These are phyloP conservation scores for Yamadazyma philogaea DNA, from an alignment of 805 yeast species.

Conservation along the genomic window DNA sequence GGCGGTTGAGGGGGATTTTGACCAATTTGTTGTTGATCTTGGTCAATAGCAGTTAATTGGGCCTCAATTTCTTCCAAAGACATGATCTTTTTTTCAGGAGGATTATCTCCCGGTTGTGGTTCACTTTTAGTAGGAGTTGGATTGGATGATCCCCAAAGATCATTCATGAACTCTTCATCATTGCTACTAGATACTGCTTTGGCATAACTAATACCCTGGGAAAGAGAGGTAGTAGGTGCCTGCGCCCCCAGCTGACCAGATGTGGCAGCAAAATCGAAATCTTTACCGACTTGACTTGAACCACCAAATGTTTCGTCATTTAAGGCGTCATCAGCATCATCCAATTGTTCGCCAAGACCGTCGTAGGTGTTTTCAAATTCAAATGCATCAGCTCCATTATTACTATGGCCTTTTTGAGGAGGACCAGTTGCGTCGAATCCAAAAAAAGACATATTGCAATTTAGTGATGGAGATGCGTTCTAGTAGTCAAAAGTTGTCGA, in stretches of 20 bases:
- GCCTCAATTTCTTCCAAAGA: conserved; percentile 87
- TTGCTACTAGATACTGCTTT: conserved; percentile 35
- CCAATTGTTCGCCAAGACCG: conserved; percentile 65
- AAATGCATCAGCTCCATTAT: conserved; percentile 34
- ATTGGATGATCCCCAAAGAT: conserved; percentile 41
- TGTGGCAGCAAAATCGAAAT: conserved; percentile 58
- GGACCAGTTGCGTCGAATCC: conserved; percentile 56
- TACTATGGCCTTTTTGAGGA: conserved; percentile 16
- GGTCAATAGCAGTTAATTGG: conserved; percentile 52
- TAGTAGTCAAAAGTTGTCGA: conserved; percentile 6
- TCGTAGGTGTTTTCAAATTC: conserved; percentile 85
- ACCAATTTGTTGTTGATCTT: conserved; percentile 21
- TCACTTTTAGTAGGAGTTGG: conserved; percentile 23
- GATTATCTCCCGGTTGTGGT: conserved; percentile 18
- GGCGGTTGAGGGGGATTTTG: conserved; percentile 19
- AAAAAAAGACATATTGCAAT: conserved; percentile 56
- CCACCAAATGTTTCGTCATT: conserved; percentile 79
- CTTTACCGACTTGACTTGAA: conserved; percentile 49
- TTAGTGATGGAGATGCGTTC: neutral
- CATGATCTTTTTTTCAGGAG: conserved; percentile 46
- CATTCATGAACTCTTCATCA: conserved; percentile 46
- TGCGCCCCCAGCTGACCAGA: conserved; percentile 12
- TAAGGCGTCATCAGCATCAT: conserved; percentile 72
- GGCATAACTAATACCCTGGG: conserved; percentile 37
- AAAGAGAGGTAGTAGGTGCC: conserved; percentile 15